These are phyloP conservation scores for Macadamia tetraphylla DNA, from an alignment of 164 flowering plant species.

Conservation along the genomic window DNA sequence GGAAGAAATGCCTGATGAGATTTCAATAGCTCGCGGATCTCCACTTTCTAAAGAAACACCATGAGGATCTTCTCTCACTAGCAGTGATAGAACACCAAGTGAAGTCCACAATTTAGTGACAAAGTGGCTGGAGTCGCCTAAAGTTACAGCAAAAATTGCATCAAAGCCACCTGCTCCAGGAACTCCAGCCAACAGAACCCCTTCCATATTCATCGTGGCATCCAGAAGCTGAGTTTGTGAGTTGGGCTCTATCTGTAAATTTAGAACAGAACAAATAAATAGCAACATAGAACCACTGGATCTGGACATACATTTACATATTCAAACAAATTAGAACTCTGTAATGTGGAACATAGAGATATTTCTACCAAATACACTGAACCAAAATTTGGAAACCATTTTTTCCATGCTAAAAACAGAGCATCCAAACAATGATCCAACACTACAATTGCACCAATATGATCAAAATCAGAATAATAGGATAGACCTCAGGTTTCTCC, in stretches of 20 bases:
- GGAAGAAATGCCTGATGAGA: conserved; percentile 56
- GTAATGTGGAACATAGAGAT: neutral
- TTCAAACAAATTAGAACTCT: neutral
- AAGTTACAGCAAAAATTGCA: conserved; percentile 84
- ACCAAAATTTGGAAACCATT: neutral
- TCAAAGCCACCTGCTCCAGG: conserved; percentile 99
- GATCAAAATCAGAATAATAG: neutral
- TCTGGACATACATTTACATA: neutral
- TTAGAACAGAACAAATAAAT: neutral
- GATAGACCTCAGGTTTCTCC: no score
- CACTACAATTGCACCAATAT: neutral
- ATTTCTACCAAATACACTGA: neutral
- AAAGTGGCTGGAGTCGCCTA: conserved; percentile 55
- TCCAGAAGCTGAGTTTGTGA: conserved; percentile 84
- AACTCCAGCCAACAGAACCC: conserved; percentile 92
- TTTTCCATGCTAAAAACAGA: neutral
- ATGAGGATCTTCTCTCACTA: conserved; percentile 88
- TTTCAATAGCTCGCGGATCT: conserved; percentile 66
- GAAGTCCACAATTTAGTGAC: conserved; percentile 69
- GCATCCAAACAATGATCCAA: neutral
- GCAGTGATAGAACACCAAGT: conserved; percentile 68
- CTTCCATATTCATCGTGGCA: conserved; percentile 78
- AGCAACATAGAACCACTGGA: neutral
- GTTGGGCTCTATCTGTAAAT: conserved; percentile 88
- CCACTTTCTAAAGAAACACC: conserved; percentile 73